Conservation (phyloP, 2,329 filamentous ascomycete genomes). For the Akanthomyces uredinophilus region DNA sequence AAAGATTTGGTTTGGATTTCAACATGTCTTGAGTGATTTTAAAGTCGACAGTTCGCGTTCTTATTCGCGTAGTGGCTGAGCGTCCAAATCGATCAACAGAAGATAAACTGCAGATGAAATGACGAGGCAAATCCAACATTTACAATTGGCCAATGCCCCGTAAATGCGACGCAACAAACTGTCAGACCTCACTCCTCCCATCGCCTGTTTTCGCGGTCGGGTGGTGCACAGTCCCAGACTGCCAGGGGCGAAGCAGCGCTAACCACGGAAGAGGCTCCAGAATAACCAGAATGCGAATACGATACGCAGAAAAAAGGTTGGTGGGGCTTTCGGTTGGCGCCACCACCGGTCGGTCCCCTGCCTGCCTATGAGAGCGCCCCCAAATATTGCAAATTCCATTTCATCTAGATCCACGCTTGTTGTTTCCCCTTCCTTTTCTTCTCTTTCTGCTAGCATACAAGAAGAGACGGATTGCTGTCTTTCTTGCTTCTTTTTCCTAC, state of each 20-base stretch:
- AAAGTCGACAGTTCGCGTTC: background rate
- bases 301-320: background rate
- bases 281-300: slow-evolving; percentile 1
- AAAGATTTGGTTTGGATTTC: background rate
- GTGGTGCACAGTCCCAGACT: background rate
- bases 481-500: background rate
- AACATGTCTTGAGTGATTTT: background rate
- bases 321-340: background rate
- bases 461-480: background rate
- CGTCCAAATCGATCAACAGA: background rate
- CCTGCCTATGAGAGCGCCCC: slow-evolving; percentile 5
- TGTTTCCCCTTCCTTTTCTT: background rate
- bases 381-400: slow-evolving; percentile 3
- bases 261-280: background rate
- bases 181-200: background rate
- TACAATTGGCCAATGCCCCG: slow-evolving; percentile 6
- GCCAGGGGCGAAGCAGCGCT: background rate
- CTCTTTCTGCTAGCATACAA: background rate
- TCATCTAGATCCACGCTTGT: background rate
- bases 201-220: background rate
- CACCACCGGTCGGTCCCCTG: background rate
- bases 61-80: background rate
- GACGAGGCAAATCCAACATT: background rate
- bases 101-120: background rate
- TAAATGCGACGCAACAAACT: background rate